Conservation (phyloP, 2,329 filamentous ascomycete species). For the Alternaria burnsii region DNA sequence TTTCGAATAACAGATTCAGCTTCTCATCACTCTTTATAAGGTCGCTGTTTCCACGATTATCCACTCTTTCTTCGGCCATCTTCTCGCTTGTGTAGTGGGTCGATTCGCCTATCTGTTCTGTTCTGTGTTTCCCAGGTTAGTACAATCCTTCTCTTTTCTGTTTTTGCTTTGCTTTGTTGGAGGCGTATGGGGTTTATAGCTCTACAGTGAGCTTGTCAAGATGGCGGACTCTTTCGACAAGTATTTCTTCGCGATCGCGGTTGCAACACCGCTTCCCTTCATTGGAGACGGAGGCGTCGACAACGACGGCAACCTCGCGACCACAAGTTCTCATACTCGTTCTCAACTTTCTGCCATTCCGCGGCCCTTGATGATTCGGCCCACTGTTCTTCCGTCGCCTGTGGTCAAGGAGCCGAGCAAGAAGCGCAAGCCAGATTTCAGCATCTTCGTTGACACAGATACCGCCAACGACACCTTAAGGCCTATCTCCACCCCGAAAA, state of each 20-base stretch:
- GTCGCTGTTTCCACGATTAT: background rate
- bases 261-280: conserved; percentile 14
- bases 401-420: conserved; percentile 11
- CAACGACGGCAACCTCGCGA: background rate
- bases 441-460: conserved; percentile 23
- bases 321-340: background rate
- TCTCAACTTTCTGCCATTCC: background rate
- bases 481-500: conserved; percentile 11
- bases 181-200: background rate
- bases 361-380: background rate
- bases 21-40: conserved; percentile 2
- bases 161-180: background rate
- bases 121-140: conserved; percentile 4
- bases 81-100: background rate
- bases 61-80: background rate
- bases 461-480: background rate
- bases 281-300: background rate
- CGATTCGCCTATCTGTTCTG: background rate
- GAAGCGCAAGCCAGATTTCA: conserved; percentile 20
- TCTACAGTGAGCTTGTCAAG: conserved; percentile 3
- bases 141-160: conserved; percentile 5
- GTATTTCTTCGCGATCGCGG: conserved; percentile 12
- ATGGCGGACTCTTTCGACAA: conserved; percentile 15
- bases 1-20: background rate
- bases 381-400: background rate